Conservation (phyloP, 2,329 filamentous ascomycete genomes). For the Pseudogymnoascus sp. region DNA sequence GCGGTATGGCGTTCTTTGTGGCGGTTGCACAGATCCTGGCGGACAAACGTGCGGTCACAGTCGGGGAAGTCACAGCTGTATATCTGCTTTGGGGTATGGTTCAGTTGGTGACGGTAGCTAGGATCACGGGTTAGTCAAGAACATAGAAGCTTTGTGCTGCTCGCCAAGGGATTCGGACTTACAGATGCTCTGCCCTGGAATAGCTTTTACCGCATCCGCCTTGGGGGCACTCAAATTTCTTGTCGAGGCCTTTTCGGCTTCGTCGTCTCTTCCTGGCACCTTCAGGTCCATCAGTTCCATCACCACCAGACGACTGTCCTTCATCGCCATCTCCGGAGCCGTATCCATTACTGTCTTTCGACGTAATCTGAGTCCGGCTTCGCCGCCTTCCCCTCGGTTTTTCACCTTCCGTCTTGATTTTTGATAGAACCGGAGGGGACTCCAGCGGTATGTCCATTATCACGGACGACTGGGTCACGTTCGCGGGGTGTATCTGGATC, state of each 20-base stretch:
- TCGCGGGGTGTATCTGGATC: not conserved
- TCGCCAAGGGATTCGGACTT: constrained; percentile 32
- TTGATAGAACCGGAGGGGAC: constrained; percentile 19
- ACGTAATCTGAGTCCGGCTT: constrained; percentile 21
- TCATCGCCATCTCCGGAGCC: constrained; percentile 22
- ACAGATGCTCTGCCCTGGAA: constrained; percentile 91
- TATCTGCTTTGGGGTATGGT: constrained; percentile 92
- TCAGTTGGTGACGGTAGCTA: constrained; percentile 82
- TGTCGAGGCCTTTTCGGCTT: constrained; percentile 70
- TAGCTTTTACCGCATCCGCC: constrained; percentile 93
- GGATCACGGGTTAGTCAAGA: constrained; percentile 7
- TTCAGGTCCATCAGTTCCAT: constrained; percentile 17
- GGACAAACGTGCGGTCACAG: constrained; percentile 83
- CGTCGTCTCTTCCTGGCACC: constrained; percentile 47
- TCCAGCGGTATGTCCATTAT: not conserved
- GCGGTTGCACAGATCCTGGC: constrained; percentile 82
- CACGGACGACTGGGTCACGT: not conserved
- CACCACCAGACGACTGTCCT: constrained; percentile 25
- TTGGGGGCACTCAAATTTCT: constrained; percentile 75
- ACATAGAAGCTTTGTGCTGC: constrained; percentile 14
- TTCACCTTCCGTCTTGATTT: constrained; percentile 20
- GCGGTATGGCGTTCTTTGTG: constrained; percentile 75
- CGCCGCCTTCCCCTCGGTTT: constrained; percentile 25
- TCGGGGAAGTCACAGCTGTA: constrained; percentile 89
- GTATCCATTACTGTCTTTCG: constrained; percentile 19